Percentiles rank a stretch among this genome's conserved stretches.
Evolutionary conservation across 257 asterid genomes (phyloP).

Genomic region (Ophiorrhiza pumila): DNA sequence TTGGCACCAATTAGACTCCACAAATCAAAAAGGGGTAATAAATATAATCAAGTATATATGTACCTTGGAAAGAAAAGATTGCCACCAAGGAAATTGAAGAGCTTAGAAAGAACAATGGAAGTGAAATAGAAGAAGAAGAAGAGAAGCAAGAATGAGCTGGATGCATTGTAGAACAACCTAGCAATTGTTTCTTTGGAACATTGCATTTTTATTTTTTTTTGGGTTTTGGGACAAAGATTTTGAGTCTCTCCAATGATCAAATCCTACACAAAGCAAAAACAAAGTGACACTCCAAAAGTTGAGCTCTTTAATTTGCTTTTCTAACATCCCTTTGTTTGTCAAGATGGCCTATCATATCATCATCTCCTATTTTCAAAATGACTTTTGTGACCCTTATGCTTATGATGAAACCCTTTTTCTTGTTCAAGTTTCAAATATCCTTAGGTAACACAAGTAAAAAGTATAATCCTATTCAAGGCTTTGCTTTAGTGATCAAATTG

Average conservation of each 20-base stretch:
- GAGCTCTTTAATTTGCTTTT: constrained; percentile 53
- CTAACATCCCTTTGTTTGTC: constrained; percentile 30
- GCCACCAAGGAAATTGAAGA: constrained; percentile 74
- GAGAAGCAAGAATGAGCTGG: constrained; percentile 62
- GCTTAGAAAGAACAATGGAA: constrained; percentile 61
- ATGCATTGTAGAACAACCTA: constrained; percentile 67
- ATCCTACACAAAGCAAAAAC: constrained; percentile 40
- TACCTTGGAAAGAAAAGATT: constrained; percentile 70
- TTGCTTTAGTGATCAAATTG: background rate
- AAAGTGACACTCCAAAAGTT: constrained; percentile 39
- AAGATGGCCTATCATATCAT: constrained; percentile 30
- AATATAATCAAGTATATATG: background rate
- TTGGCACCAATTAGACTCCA: background rate
- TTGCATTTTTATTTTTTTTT: constrained; percentile 56
- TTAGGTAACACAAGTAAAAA: constrained; percentile 12
- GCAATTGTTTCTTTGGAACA: constrained; percentile 52
- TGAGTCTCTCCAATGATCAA: constrained; percentile 33
- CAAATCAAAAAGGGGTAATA: background rate
- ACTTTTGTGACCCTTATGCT: constrained; percentile 23
- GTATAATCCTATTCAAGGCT: constrained; percentile 5
- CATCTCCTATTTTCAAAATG: constrained; percentile 18
- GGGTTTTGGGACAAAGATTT: constrained; percentile 16
- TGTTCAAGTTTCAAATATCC: constrained; percentile 12
- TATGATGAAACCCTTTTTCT: background rate
- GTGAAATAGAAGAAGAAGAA: constrained; percentile 68